Evolutionary conservation across 1,284 basidiomycete species (phyloP).

Genomic region (Puccinia brachypodii): DNA sequence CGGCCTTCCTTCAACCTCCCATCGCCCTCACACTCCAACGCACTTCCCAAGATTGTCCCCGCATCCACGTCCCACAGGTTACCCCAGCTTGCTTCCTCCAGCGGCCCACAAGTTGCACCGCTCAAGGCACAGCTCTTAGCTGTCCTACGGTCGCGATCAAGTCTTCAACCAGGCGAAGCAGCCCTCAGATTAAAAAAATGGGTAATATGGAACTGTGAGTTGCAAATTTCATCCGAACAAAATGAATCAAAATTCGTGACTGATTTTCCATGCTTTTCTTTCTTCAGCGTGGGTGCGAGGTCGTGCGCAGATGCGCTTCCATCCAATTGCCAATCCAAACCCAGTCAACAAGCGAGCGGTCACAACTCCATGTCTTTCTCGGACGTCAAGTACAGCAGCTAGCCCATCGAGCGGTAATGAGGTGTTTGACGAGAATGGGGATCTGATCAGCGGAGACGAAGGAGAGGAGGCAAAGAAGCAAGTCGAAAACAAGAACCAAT

Average conservation of each 20-base stretch:
- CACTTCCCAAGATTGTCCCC: neutral
- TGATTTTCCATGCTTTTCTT: neutral
- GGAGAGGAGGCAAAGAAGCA: neutral
- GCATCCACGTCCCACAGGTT: neutral
- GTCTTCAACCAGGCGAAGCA: constrained; percentile 18
- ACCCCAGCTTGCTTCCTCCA: neutral
- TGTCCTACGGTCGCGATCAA: constrained; percentile 7
- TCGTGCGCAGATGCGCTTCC: neutral
- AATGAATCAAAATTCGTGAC: neutral
- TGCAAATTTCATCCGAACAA: neutral
- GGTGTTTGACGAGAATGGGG: constrained; percentile 13
- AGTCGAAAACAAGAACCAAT: neutral
- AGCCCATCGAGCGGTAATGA: constrained; percentile 9
- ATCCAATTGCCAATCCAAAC: neutral
- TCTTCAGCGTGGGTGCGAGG: constrained; percentile 7
- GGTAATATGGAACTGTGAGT: constrained; percentile 41
- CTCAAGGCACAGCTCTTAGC: constrained; percentile 27
- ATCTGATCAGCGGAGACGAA: neutral
- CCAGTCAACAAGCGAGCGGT: neutral
- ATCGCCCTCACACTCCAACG: neutral
- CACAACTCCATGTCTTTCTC: neutral
- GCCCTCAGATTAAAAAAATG: constrained; percentile 31
- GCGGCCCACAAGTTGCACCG: constrained; percentile 4
- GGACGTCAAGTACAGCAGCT: neutral
- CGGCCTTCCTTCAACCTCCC: neutral